phyloP scores from a whole-genome alignment of 495 filamentous ascomycete species.

The Hypoxylon perforatum region DNA sequence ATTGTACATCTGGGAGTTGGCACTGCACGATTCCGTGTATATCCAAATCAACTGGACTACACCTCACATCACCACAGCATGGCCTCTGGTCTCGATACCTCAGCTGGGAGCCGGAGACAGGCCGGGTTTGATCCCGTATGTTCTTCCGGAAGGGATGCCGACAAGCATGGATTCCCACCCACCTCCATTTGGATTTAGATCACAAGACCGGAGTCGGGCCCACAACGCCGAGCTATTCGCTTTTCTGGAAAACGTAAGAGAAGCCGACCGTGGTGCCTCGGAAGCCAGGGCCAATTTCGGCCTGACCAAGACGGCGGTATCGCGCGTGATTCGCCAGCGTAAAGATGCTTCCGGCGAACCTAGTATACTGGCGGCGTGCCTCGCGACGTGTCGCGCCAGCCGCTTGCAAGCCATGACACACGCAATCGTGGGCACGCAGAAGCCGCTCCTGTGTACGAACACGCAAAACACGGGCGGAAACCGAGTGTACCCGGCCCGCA shows the following conservation, averaged over 20 bases:
- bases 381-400: neutral
- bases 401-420: neutral
- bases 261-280: neutral
- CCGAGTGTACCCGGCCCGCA: neutral
- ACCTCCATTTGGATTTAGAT: neutral
- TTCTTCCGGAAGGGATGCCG: neutral
- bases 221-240: neutral
- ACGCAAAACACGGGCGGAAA: neutral
- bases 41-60: constrained; percentile 5
- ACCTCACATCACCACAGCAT: neutral
- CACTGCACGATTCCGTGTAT: neutral
- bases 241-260: neutral
- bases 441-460: neutral
- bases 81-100: constrained; percentile 1
- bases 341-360: neutral
- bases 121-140: neutral
- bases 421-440: neutral
- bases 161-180: neutral
- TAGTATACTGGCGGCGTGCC: neutral
- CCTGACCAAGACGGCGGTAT: neutral
- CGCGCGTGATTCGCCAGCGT: neutral
- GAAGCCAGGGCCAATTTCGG: neutral
- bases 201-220: neutral
- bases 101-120: neutral
- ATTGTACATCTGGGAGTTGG: neutral